phyloP scores from a whole-genome alignment of 352 stramenopile genomes.

The Phytopythium aichiense region DNA sequence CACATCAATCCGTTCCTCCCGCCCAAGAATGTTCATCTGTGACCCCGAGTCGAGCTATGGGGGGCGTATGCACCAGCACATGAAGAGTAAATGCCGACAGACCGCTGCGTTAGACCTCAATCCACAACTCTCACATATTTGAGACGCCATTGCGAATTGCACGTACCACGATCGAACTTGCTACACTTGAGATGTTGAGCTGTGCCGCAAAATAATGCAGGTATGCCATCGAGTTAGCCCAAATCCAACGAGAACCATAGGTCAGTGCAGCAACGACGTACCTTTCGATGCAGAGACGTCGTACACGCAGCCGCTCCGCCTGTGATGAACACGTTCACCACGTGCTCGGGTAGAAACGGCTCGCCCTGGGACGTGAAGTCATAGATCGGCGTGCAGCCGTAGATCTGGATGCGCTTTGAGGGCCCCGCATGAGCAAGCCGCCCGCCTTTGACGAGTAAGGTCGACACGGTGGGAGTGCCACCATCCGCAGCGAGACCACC shows the following conservation, averaged over 20 bases:
- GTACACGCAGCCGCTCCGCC: conserved; percentile 59
- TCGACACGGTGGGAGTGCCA: conserved; percentile 16
- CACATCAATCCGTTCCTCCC: conserved; percentile 25
- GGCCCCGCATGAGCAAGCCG: conserved; percentile 45
- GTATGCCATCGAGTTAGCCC: not conserved
- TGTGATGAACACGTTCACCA: conserved; percentile 62
- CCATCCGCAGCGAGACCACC: not conserved
- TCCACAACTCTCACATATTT: too few species aligned
- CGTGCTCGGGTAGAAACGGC: conserved; percentile 48
- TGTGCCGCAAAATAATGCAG: conserved; percentile 7
- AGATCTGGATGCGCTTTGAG: conserved; percentile 63
- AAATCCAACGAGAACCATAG: not conserved
- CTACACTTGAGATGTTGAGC: conserved; percentile 29
- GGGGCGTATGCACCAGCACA: not conserved
- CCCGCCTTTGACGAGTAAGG: conserved; percentile 54
- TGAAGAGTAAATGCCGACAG: not conserved
- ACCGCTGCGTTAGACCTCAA: conserved; percentile 7
- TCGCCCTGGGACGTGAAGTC: conserved; percentile 37
- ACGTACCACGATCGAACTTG: conserved; percentile 46
- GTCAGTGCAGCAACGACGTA: conserved; percentile 9
- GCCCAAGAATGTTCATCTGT: conserved; percentile 37
- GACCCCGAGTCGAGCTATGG: conserved; percentile 45
- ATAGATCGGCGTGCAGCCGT: conserved; percentile 75
- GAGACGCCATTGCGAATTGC: too few species aligned
- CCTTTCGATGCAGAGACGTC: conserved; percentile 50